phyloP scores from a whole-genome alignment of 2,329 filamentous ascomycete species.

The Colletotrichum liaoningense region DNA sequence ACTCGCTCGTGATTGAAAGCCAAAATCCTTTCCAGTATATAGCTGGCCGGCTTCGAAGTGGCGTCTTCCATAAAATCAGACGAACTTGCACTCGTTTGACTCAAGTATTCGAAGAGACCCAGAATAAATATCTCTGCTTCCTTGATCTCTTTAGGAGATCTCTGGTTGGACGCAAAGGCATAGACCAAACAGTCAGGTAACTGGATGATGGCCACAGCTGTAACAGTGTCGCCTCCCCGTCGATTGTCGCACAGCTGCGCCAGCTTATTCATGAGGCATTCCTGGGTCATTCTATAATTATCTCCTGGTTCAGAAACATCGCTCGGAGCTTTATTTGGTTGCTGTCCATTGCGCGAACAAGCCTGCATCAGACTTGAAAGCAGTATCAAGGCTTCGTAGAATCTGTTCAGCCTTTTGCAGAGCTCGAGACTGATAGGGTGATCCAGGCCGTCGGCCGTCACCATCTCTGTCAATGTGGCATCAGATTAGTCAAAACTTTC shows the following conservation, averaged over 20 bases:
- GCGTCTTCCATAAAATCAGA: not conserved
- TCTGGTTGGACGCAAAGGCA: conserved; percentile 45
- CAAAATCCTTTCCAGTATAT: not conserved
- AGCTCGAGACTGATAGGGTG: conserved; percentile 13
- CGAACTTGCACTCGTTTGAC: not conserved
- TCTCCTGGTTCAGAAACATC: conserved; percentile 19
- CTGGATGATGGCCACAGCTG: conserved; percentile 44
- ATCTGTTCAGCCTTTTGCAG: conserved; percentile 34
- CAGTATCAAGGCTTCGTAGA: conserved; percentile 45
- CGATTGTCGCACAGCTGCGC: conserved; percentile 45
- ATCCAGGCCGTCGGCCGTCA: not conserved
- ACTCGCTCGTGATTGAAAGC: conserved; percentile 1
- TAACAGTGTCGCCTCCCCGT: conserved; percentile 44
- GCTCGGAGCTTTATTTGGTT: not conserved
- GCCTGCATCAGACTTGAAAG: conserved; percentile 40
- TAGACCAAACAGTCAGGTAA: conserved; percentile 43
- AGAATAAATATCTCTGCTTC: not conserved
- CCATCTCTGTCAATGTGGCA: not conserved
- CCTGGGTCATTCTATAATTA: conserved; percentile 39
- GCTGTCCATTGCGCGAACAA: not conserved
- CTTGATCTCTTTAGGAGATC: not conserved
- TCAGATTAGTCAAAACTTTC: not conserved
- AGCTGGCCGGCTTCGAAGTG: not conserved
- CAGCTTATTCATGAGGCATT: conserved; percentile 45
- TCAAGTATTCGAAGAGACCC: not conserved